These are phyloP conservation scores for Fomes fomentarius DNA, from an alignment of 1,284 basidiomycete genomes.

Conservation along the genomic window DNA sequence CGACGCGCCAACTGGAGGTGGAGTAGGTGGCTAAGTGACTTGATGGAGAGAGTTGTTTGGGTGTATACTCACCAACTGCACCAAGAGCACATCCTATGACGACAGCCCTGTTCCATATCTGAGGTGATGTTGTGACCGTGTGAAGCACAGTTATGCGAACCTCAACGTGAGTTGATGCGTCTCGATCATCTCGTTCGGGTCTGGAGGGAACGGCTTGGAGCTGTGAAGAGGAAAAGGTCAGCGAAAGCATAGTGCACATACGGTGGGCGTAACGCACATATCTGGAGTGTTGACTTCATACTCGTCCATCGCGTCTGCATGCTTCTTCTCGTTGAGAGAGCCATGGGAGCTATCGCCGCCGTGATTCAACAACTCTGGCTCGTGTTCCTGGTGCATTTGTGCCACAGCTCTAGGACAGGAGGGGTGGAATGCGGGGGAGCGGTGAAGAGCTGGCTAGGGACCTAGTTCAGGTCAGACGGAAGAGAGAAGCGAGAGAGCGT, in stretches of 20 bases:
- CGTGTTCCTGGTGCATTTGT: background rate
- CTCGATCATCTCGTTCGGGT: slow-evolving; percentile 53
- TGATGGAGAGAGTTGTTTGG: background rate
- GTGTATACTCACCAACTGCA: slow-evolving; percentile 45
- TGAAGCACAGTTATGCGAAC: slow-evolving; percentile 17
- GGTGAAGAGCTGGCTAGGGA: background rate
- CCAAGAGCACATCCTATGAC: slow-evolving; percentile 65
- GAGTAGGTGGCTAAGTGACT: background rate
- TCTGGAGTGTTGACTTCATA: slow-evolving; percentile 9
- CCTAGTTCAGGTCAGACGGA: no score
- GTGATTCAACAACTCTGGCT: background rate
- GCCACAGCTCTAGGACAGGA: background rate
- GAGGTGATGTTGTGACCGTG: background rate
- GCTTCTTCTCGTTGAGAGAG: slow-evolving; percentile 8
- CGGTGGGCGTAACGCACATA: no score
- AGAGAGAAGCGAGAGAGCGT: background rate
- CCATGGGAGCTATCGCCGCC: slow-evolving; percentile 2
- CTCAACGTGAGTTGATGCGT: slow-evolving; percentile 58
- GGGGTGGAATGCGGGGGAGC: background rate
- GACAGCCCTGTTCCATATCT: slow-evolving; percentile 43
- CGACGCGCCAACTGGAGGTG: slow-evolving; percentile 26
- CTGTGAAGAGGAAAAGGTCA: no score
- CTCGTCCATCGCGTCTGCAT: background rate
- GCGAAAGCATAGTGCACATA: no score
- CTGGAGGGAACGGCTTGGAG: slow-evolving; percentile 51